A percentile compares a stretch with the other conserved stretches of the same genome.
Evolutionary conservation across 306 rosid genomes (phyloP).

Genomic region (Pterocarpus macrocarpus): DNA sequence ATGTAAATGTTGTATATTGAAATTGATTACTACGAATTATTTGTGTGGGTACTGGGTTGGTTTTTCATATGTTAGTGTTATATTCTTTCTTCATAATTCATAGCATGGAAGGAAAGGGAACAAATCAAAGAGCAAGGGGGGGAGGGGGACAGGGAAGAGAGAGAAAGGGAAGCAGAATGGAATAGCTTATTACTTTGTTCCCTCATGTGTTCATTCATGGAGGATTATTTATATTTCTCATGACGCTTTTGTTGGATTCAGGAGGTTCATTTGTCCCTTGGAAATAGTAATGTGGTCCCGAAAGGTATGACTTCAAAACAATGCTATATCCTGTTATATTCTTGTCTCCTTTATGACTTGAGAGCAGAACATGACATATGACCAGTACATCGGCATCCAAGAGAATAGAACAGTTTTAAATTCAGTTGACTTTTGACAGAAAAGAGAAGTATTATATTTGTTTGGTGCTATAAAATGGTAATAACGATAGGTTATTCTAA

Average conservation of each 20-base stretch:
- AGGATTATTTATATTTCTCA: slow-evolving; percentile 36
- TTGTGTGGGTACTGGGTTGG: slow-evolving; percentile 65
- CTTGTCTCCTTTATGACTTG: neutral
- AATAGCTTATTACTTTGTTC: slow-evolving; percentile 42
- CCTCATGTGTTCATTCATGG: slow-evolving; percentile 27
- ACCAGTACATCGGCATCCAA: neutral
- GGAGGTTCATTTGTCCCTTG: slow-evolving; percentile 40
- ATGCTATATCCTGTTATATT: neutral
- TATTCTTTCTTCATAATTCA: slow-evolving; percentile 60
- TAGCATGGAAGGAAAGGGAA: slow-evolving; percentile 48
- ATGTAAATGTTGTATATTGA: slow-evolving; percentile 88
- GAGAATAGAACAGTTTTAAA: neutral
- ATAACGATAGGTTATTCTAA: neutral
- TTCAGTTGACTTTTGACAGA: neutral
- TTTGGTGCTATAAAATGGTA: neutral
- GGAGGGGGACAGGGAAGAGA: neutral
- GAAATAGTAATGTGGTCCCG: slow-evolving; percentile 10
- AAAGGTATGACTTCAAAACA: neutral
- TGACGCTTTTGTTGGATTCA: slow-evolving; percentile 33
- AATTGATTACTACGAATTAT: slow-evolving; percentile 62
- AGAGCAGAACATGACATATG: neutral
- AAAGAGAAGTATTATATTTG: neutral
- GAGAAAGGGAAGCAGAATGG: slow-evolving; percentile 34
- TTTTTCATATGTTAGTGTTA: slow-evolving; percentile 66
- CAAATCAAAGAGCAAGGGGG: slow-evolving; percentile 8